These are phyloP conservation scores for Geotrichum klebahnii DNA, from an alignment of 1,139 yeast genomes.

Conservation along the genomic window DNA sequence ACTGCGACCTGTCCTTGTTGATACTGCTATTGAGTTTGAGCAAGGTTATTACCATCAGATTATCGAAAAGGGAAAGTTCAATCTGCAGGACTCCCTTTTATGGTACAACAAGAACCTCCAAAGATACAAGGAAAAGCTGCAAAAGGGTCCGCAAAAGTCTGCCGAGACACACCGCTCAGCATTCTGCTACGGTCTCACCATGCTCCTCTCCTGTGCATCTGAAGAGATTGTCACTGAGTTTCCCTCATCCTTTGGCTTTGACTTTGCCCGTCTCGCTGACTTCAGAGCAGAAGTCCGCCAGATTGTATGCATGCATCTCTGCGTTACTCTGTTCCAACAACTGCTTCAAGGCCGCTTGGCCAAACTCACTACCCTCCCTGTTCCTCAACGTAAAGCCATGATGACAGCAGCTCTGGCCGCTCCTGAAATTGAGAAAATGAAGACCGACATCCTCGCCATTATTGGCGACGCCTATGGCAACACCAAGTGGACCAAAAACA, in stretches of 20 bases:
- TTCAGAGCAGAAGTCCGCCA: slow-evolving; percentile 83
- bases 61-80: slow-evolving; percentile 57
- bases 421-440: slow-evolving; percentile 37
- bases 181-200: slow-evolving; percentile 51
- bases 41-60: slow-evolving; percentile 77
- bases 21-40: slow-evolving; percentile 89
- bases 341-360: slow-evolving; percentile 41
- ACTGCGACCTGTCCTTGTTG: slow-evolving; percentile 75
- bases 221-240: slow-evolving; percentile 66
- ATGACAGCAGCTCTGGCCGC: slow-evolving; percentile 17
- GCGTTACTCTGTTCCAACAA: slow-evolving; percentile 69
- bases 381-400: slow-evolving; percentile 17
- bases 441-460: slow-evolving; percentile 66
- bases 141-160: neutral
- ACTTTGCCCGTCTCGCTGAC: slow-evolving; percentile 71
- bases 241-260: slow-evolving; percentile 84
- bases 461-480: slow-evolving; percentile 83
- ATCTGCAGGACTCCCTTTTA: slow-evolving; percentile 58
- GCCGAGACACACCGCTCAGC: slow-evolving; percentile 7
- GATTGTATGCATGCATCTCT: slow-evolving; percentile 72
- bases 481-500: slow-evolving; percentile 85
- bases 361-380: slow-evolving; percentile 31
- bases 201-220: slow-evolving; percentile 67
- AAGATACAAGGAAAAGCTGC: slow-evolving; percentile 11
- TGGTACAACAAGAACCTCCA: slow-evolving; percentile 53